Base-by-base conservation (phyloP, 2,329 filamentous ascomycete species). In the Apiospora aurea region DNA sequence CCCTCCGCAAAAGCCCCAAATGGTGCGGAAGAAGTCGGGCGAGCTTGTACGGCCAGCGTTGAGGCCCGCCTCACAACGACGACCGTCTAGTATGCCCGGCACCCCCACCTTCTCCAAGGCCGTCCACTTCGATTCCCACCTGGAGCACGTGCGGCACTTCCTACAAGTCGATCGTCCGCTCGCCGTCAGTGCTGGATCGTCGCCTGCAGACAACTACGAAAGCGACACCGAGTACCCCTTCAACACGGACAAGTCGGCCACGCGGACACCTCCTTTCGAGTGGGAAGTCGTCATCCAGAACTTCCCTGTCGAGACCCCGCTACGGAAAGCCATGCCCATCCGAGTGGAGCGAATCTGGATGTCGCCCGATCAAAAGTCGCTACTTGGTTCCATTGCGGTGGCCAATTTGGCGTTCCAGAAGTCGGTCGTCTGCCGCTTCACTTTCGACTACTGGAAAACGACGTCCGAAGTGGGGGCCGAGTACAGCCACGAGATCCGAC, bases 391-490 rank as follows among this genome's bases (percentile, higher is more conserved):
- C 24, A 89, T 97, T 70, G 93, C 91, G 10, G 95, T 97, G 29
- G 91, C 92, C 80, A 99, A 99, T 82, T 83, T 98, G 61, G 90
- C 95, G 0, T 99, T 97, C 83, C 89, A 95, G 70, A 99, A 99
- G 83, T 82, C 87, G 7, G 94, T 99, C 70, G 91, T 93, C n/a
- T 96, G 94, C 81, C 91, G 96, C 69, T 99, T 99, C 82, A 99
- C 96, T 0, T 88, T 98, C 67, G 96, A 99, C 82, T 96, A 97
- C 84, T 99, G 96, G 96, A 97, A 97, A 87, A 99, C 96, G 0
- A 97, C 95, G 0, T 99, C 96, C 0, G 96, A 99, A 80, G 93
- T 98, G 1, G 88, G 88, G 49, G 96, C 94, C n/a, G 95, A 98
- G 78, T 99, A 90, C 84, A 92, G 91, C 80, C 90, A 93, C 74